Evolutionary conservation across 129 eudicot genomes (phyloP).

Genomic region (Flaveria bidentis): DNA sequence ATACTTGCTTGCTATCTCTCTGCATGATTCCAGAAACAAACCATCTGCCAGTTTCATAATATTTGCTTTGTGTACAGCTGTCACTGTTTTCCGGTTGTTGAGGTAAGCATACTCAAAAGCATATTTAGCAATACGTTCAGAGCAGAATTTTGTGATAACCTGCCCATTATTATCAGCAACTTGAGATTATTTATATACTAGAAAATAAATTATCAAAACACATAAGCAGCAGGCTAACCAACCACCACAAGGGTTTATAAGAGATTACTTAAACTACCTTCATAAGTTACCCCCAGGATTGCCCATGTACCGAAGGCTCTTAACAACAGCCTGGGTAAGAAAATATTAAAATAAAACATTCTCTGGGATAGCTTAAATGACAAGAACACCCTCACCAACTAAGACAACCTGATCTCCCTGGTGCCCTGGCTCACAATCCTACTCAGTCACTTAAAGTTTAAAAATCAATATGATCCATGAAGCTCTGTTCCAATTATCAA

Average conservation of each 20-base stretch:
- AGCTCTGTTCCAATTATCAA: background rate
- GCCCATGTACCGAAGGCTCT: background rate
- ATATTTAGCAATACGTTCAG: slow-evolving; percentile 92
- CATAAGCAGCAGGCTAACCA: slow-evolving; percentile 8
- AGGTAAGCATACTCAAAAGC: slow-evolving; percentile 97
- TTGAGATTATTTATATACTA: slow-evolving; percentile 14
- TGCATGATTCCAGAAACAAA: slow-evolving; percentile 84
- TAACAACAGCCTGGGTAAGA: background rate
- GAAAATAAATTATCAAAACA: background rate
- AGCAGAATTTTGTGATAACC: slow-evolving; percentile 95
- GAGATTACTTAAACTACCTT: background rate
- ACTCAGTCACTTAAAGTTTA: background rate
- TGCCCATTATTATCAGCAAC: slow-evolving; percentile 31
- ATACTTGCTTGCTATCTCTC: slow-evolving; percentile 83
- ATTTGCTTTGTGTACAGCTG: slow-evolving; percentile 98
- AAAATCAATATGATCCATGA: background rate
- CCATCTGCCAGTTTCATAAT: slow-evolving; percentile 99
- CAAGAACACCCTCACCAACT: background rate
- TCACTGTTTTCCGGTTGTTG: slow-evolving; percentile 85
- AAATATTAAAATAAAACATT: background rate
- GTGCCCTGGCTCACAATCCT: background rate
- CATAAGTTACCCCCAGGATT: background rate
- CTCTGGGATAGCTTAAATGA: background rate
- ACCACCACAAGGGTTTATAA: background rate
- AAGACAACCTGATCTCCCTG: background rate